A percentile compares a stretch with the other conserved stretches of the same genome.
Conservation (phyloP, 108 stramenopile genomes). For the Cyclotella atomus region DNA sequence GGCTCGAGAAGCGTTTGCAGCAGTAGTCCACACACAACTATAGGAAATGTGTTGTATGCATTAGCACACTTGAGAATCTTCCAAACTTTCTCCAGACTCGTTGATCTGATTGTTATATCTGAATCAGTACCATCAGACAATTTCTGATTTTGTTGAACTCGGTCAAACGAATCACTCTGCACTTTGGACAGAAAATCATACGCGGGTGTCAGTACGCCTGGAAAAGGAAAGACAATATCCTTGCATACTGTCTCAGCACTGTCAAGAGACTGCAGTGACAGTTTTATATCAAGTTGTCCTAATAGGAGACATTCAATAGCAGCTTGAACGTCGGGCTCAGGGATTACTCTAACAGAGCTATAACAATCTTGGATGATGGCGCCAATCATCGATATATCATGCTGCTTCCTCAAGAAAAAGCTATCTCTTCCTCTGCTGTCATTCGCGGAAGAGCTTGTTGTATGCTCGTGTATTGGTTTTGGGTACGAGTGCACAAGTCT, state of each 20-base stretch:
- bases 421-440: too few relatives aligned
- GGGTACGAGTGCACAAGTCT: neutral
- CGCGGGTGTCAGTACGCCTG: neutral
- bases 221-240: conserved; percentile 21
- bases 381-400: conserved; percentile 27
- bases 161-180: conserved; percentile 10
- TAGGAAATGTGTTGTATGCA: neutral
- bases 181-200: conserved; percentile 15
- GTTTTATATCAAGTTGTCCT: conserved; percentile 17
- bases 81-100: conserved; percentile 22
- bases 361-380: conserved; percentile 32
- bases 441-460: neutral
- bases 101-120: conserved; percentile 12
- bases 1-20: conserved; percentile 23
- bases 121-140: neutral
- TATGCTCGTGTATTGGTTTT: neutral
- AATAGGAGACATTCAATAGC: conserved; percentile 25
- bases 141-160: neutral
- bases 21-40: conserved; percentile 10
- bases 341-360: conserved; percentile 11
- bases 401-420: conserved; percentile 20
- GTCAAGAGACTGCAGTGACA: conserved; percentile 9
- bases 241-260: neutral
- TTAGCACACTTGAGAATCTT: neutral
- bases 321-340: conserved; percentile 7